phyloP scores from a whole-genome alignment of 225 moss, liverwort and hornwort species.

The Neckera pumila region DNA sequence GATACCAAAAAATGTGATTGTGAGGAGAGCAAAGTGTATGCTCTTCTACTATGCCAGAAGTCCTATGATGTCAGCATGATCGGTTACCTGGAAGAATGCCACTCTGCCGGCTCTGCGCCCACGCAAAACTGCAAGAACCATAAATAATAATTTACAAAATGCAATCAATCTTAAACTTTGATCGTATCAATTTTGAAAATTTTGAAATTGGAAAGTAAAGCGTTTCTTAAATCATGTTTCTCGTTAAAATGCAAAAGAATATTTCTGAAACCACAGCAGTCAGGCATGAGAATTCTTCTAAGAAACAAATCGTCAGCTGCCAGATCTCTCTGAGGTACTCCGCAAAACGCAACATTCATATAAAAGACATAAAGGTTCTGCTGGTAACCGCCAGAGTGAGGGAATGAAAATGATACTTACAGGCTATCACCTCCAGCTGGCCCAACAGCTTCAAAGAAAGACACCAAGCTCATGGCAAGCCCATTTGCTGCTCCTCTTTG shows the following conservation, averaged over 20 bases:
- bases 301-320: not conserved
- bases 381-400: not conserved
- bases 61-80: not conserved
- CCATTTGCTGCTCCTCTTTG: conserved; percentile 82
- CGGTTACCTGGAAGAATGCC: not conserved
- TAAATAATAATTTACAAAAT: not conserved
- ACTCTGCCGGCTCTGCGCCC: conserved; percentile 50
- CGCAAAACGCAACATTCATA: not conserved
- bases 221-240: not conserved
- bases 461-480: conserved; percentile 55
- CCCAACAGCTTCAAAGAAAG: conserved; percentile 65
- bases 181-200: not conserved
- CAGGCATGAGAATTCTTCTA: not conserved
- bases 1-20: not conserved
- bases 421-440: conserved; percentile 70
- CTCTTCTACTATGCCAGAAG: not conserved
- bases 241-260: not conserved
- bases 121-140: conserved; percentile 56
- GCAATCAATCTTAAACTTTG: not conserved
- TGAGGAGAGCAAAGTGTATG: not conserved
- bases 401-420: conserved; percentile 16
- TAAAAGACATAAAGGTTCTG: not conserved
- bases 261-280: not conserved
- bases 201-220: not conserved
- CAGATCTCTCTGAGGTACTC: not conserved